phyloP scores from a whole-genome alignment of 768 basidiomycete genomes.

The Mycena maculata region DNA sequence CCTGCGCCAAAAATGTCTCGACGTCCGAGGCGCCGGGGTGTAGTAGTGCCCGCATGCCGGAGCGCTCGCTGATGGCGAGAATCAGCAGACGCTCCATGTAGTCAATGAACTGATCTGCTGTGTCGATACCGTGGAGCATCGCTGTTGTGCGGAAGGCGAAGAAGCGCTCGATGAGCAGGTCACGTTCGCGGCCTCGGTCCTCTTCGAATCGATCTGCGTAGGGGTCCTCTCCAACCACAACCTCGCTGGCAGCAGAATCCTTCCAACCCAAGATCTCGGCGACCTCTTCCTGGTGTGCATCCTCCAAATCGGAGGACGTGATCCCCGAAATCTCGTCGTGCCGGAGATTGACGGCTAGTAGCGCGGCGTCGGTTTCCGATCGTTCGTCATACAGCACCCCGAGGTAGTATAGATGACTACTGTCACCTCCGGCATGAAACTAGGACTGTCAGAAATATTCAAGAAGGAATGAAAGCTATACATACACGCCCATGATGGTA shows the following conservation, averaged over 20 bases:
- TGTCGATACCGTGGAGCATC: constrained; percentile 7
- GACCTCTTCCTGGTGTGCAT: constrained; percentile 14
- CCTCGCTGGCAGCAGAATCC: neutral
- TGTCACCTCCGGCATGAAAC: constrained; percentile 21
- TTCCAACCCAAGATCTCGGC: constrained; percentile 19
- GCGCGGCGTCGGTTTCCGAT: neutral
- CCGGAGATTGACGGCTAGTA: constrained; percentile 5
- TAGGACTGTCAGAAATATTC: neutral
- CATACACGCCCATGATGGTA: constrained; percentile 20
- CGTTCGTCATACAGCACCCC: neutral
- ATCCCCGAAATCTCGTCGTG: constrained; percentile 16
- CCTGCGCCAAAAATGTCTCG: constrained; percentile 14
- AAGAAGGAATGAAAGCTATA: neutral
- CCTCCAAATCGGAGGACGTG: constrained; percentile 1
- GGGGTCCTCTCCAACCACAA: neutral
- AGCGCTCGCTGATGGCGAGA: constrained; percentile 11
- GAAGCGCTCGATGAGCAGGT: constrained; percentile 11
- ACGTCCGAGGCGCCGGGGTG: neutral
- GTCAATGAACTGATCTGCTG: constrained; percentile 13
- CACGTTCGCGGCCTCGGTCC: constrained; percentile 2
- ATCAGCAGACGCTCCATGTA: constrained; percentile 29
- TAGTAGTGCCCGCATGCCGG: constrained; percentile 21
- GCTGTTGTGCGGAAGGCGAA: constrained; percentile 19
- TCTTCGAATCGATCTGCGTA: constrained; percentile 16
- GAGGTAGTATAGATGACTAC: neutral